Evolutionary conservation across 768 basidiomycete genomes (phyloP).

Genomic region (Rhodotorula kratochvilovae): DNA sequence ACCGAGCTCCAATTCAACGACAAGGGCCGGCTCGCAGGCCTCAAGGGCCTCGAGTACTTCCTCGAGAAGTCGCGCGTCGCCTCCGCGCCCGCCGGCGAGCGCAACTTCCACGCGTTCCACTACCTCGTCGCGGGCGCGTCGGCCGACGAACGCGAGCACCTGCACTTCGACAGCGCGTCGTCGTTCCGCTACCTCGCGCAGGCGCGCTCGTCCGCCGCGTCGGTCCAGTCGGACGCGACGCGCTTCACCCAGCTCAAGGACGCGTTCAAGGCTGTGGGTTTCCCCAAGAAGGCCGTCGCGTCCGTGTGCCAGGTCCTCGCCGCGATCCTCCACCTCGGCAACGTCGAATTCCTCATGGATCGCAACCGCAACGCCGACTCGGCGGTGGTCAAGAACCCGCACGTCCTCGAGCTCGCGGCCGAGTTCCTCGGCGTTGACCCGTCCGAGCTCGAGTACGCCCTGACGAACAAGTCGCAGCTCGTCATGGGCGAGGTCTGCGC

Average conservation of each 20-base stretch:
- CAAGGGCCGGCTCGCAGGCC: conserved; percentile 75
- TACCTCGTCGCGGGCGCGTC: conserved; percentile 89
- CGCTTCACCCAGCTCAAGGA: conserved; percentile 91
- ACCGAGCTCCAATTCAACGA: conserved; percentile 96
- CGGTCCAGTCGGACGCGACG: conserved; percentile 65
- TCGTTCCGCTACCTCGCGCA: conserved; percentile 70
- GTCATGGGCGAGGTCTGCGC: conserved; percentile 96
- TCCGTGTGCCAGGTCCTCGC: conserved; percentile 92
- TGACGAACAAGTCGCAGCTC: conserved; percentile 87
- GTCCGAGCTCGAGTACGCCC: conserved; percentile 61
- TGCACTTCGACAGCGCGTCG: conserved; percentile 70
- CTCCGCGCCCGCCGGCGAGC: conserved; percentile 78
- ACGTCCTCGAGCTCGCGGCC: conserved; percentile 73
- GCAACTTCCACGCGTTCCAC: conserved; percentile 97
- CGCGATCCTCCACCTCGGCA: conserved; percentile 92
- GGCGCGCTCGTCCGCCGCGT: conserved; percentile 20
- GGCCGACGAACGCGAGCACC: conserved; percentile 77
- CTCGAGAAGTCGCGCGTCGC: conserved; percentile 88
- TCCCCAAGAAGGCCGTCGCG: conserved; percentile 79
- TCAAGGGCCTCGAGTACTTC: conserved; percentile 96
- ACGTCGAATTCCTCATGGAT: conserved; percentile 85
- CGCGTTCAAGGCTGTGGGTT: conserved; percentile 84
- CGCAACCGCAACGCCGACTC: conserved; percentile 80
- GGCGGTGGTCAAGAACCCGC: conserved; percentile 81
- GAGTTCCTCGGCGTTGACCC: conserved; percentile 79